These are phyloP conservation scores for Metrosideros polymorpha DNA, from an alignment of 441 rosid species.

Conservation along the genomic window DNA sequence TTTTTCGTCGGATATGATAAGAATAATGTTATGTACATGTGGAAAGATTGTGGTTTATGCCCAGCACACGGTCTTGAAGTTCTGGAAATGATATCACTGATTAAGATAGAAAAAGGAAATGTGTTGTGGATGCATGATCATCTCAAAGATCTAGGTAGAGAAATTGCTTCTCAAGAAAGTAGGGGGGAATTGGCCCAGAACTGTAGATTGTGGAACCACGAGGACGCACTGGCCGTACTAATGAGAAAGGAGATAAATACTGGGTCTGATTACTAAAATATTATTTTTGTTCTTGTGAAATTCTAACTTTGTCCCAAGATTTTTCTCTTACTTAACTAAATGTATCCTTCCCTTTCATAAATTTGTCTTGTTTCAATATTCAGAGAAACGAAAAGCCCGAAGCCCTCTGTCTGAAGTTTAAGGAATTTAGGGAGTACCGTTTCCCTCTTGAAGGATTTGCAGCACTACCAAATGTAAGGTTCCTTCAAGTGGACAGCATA, in stretches of 20 bases:
- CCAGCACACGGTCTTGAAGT: neutral
- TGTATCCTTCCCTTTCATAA: neutral
- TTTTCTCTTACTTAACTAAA: neutral
- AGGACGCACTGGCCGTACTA: neutral
- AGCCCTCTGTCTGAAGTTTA: neutral
- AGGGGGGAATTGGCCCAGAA: neutral
- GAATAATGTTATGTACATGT: neutral
- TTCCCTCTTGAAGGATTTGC: neutral
- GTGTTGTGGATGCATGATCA: neutral
- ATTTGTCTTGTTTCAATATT: neutral
- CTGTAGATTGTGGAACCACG: neutral
- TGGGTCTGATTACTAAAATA: neutral
- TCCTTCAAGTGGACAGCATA: neutral
- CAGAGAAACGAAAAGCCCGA: neutral
- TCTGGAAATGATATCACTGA: neutral
- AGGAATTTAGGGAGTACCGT: neutral
- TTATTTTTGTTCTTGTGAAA: neutral
- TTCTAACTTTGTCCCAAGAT: neutral
- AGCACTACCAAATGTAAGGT: neutral
- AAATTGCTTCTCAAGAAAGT: fast-evolving
- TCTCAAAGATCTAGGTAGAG: neutral
- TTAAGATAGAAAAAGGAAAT: neutral
- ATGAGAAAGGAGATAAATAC: neutral
- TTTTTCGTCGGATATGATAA: neutral
- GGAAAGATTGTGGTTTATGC: fast-evolving